Percentiles rank a stretch among this genome's conserved stretches.
Conservation (phyloP, 164 flowering plant genomes). For the Sedum album region DNA sequence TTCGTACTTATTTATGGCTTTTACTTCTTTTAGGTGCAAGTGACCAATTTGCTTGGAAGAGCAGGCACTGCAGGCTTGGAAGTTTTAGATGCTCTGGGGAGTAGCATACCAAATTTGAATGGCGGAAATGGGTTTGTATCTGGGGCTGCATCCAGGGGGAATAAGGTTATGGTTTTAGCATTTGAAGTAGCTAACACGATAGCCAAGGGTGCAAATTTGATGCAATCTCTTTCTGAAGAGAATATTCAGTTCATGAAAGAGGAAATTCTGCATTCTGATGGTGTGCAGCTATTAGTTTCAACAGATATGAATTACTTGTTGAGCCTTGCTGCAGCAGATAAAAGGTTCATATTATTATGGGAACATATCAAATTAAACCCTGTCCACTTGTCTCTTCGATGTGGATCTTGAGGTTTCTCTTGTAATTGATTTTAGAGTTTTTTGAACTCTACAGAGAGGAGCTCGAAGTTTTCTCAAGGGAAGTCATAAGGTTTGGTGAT, state of each 20-base stretch:
- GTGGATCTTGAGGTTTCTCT: background rate
- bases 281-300: constrained; percentile 42
- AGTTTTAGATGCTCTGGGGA: constrained; percentile 51
- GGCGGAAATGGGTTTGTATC: constrained; percentile 32
- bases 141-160: constrained; percentile 39
- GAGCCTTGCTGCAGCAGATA: constrained; percentile 52
- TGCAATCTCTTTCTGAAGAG: constrained; percentile 52
- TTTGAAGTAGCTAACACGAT: constrained; percentile 74
- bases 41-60: constrained; percentile 36
- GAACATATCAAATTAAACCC: background rate
- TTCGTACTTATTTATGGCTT: background rate
- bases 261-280: constrained; percentile 42
- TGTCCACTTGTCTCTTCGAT: background rate
- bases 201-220: constrained; percentile 43
- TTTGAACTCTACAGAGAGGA: constrained; percentile 37
- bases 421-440: background rate
- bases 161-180: constrained; percentile 42
- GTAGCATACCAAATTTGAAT: constrained; percentile 52
- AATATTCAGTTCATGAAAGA: constrained; percentile 42
- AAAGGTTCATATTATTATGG: constrained; percentile 32
- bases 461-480: constrained; percentile 39
- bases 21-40: constrained; percentile 20
- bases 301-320: constrained; percentile 45
- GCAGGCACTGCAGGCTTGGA: constrained; percentile 46
- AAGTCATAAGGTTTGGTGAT: constrained; percentile 57